Evolutionary conservation across 768 basidiomycete genomes (phyloP).

Genomic region (Lactarius quietus): DNA sequence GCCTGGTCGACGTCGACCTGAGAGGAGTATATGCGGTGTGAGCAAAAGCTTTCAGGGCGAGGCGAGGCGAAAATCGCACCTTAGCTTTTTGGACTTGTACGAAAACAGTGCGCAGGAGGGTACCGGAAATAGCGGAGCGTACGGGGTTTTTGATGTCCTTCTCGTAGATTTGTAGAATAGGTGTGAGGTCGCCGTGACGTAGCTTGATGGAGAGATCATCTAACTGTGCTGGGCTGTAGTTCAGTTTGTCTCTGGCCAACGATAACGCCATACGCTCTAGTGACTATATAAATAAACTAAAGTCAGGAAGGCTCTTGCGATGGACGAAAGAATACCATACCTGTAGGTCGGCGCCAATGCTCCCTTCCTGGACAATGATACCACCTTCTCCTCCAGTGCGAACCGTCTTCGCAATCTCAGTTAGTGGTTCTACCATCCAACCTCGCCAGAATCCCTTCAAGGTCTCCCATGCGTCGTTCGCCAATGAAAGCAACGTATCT

Average conservation of each 20-base stretch:
- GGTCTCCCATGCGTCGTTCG: slow-evolving; percentile 62
- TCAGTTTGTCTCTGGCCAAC: slow-evolving; percentile 76
- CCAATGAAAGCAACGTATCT: slow-evolving; percentile 51
- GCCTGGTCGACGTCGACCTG: slow-evolving; percentile 93
- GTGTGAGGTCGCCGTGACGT: slow-evolving; percentile 76
- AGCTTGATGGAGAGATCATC: slow-evolving; percentile 61
- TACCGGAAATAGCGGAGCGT: slow-evolving; percentile 74
- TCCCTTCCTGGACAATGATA: slow-evolving; percentile 74
- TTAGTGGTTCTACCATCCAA: slow-evolving; percentile 87
- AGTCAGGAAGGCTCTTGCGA: neutral
- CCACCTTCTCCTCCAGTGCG: slow-evolving; percentile 73
- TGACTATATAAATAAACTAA: slow-evolving; percentile 46
- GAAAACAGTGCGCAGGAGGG: slow-evolving; percentile 77
- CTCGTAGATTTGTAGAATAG: slow-evolving; percentile 86
- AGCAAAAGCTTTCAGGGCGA: neutral
- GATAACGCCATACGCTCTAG: slow-evolving; percentile 90
- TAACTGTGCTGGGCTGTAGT: slow-evolving; percentile 62
- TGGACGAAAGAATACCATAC: slow-evolving; percentile 49
- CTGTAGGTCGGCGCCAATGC: slow-evolving; percentile 80
- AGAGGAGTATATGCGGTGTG: neutral
- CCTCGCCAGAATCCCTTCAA: slow-evolving; percentile 66
- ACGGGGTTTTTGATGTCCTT: slow-evolving; percentile 87
- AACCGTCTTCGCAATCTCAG: slow-evolving; percentile 77
- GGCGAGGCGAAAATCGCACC: slow-evolving; percentile 38
- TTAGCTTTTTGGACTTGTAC: slow-evolving; percentile 97